These are phyloP conservation scores for Arctostaphylos glauca DNA, from an alignment of 148 eudicot genomes.

Conservation along the genomic window DNA sequence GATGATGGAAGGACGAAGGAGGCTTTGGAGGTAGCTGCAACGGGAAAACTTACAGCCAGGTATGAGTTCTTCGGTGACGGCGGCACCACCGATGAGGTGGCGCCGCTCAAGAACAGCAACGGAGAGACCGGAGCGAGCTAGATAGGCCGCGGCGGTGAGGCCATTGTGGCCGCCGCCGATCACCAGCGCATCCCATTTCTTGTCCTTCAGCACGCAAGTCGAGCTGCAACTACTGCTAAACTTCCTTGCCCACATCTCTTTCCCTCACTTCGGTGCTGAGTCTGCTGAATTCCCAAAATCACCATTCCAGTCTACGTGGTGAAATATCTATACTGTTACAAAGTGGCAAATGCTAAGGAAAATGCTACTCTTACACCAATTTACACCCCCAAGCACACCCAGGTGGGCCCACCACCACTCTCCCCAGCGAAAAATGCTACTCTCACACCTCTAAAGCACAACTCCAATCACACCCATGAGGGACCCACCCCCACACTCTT, in stretches of 20 bases:
- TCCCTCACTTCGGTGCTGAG: not conserved
- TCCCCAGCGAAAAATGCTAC: too few species aligned
- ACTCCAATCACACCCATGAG: too few species aligned
- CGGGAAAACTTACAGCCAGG: slow-evolving; percentile 96
- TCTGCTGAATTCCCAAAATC: too few species aligned
- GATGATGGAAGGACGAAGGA: slow-evolving; percentile 81
- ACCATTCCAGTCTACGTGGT: too few species aligned
- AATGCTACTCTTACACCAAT: too few species aligned
- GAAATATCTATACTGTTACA: too few species aligned
- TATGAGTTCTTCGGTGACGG: slow-evolving; percentile 85
- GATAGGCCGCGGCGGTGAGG: slow-evolving; percentile 87
- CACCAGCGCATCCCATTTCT: slow-evolving; percentile 85
- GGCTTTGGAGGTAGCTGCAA: slow-evolving; percentile 96
- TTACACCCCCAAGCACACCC: too few species aligned
- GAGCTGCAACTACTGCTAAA: slow-evolving; percentile 39
- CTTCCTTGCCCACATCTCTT: slow-evolving; percentile 49
- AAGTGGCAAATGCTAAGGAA: too few species aligned
- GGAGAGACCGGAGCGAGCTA: slow-evolving; percentile 81
- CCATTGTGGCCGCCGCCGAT: slow-evolving; percentile 99
- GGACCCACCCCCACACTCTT: too few species aligned
- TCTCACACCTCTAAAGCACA: too few species aligned
- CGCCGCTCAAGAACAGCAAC: slow-evolving; percentile 99
- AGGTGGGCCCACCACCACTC: too few species aligned
- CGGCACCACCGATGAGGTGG: slow-evolving; percentile 86
- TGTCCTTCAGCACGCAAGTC: slow-evolving; percentile 30